Evolutionary conservation across 2,329 filamentous ascomycete species (phyloP), one percentile per base, ranked within the genome.

Genomic region (Colletotrichum sp.): DNA sequence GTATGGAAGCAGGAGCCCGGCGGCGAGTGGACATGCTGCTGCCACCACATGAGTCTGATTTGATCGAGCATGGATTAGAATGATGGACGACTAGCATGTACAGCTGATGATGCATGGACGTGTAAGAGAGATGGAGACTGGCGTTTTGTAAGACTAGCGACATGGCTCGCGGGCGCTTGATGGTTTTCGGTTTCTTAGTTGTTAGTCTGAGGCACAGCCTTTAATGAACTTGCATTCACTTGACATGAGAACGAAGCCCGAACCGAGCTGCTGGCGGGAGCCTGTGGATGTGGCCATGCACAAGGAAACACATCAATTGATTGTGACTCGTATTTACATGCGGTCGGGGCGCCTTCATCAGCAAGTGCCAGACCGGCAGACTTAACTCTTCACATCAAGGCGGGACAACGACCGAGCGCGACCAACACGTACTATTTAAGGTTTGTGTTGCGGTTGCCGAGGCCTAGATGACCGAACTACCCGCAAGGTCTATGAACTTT

Each of bases 21-120:
- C 7, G 83, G 83, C 2, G 83, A 84, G 28, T 84, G 83, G 83
- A 81, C 77, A 64, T 83, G 82, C 74, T 83, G 82, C 69, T 78
- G 80, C 75, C 83, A 84, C 72, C 83, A 84, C 43, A 83, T 84
- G 82, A 80, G 74, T 68, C 60, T 69, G 3, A 5, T 76, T 7
- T 76, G 16, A 26, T 14, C 3, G 48, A n/a, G 0, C 21, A n/a
- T 10, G 24, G 4, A 6, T 21, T 6, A 16, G 26, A 34, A 1
- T 0, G 2, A 21, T 9, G 9, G 2, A 3, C 12, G 5, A 21
- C 2, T 6, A 9, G 39, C 18, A 21, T 64, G 13, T 5, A 61
- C 28, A 34, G 26, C 4, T n/a, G 67, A 13, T 1, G 34, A 34
- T 36, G 26, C 9, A 32, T 4, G 57, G 36, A 28, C 4, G 30